phyloP scores from a whole-genome alignment of 2,329 filamentous ascomycete species.

The Pestalotiopsis sp. region DNA sequence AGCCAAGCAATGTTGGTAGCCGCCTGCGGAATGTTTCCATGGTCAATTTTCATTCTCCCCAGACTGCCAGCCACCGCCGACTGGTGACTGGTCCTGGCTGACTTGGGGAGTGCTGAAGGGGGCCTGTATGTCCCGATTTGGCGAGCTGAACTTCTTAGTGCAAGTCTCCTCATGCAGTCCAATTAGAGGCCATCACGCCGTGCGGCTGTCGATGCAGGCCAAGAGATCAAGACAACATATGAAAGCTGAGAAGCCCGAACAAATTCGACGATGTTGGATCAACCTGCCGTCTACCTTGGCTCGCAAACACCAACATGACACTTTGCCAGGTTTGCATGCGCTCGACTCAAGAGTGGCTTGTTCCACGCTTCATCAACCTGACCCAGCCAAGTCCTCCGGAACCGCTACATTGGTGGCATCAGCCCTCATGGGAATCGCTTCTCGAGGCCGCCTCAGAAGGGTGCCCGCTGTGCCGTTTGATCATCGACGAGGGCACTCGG shows the following conservation, averaged over 20 bases:
- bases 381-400: not conserved
- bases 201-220: not conserved
- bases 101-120: too few relatives aligned
- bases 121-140: not conserved
- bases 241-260: not conserved
- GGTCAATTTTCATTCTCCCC: too few relatives aligned
- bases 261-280: not conserved
- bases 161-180: not conserved
- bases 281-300: not conserved
- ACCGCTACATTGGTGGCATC: not conserved
- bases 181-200: not conserved
- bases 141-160: not conserved
- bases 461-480: not conserved
- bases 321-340: not conserved
- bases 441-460: not conserved
- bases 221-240: not conserved
- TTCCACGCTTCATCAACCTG: not conserved
- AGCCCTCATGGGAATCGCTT: not conserved
- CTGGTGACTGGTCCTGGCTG: too few relatives aligned
- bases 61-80: too few relatives aligned
- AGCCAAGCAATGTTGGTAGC: too few relatives aligned
- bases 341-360: not conserved
- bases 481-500: not conserved
- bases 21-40: too few relatives aligned
- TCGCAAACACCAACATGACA: not conserved